Evolutionary conservation across 495 filamentous ascomycete genomes (phyloP).

Genomic region (Podospora pseudopauciseta): DNA sequence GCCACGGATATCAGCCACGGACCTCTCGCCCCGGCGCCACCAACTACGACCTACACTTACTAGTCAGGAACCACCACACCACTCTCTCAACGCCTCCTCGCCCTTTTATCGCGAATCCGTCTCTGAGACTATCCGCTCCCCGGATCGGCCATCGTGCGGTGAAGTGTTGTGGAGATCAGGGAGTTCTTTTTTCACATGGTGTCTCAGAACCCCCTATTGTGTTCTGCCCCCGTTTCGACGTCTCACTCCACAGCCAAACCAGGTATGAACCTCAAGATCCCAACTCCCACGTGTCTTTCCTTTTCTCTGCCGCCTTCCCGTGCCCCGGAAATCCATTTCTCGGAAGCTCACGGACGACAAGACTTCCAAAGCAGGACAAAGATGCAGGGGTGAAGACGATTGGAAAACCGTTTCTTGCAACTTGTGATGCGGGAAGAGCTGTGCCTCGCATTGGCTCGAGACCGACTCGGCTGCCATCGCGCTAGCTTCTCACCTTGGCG

Average conservation of each 20-base stretch:
- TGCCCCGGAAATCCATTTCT: background rate
- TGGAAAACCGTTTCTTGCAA: background rate
- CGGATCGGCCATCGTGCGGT: background rate
- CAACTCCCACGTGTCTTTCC: slow-evolving; percentile 1
- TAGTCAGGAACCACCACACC: background rate
- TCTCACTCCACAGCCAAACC: background rate
- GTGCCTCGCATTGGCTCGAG: background rate
- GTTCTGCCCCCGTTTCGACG: background rate
- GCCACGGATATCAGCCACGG: background rate
- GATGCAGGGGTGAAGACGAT: background rate
- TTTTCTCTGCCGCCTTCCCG: background rate
- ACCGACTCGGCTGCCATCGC: background rate
- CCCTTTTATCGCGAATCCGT: background rate
- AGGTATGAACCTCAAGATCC: background rate
- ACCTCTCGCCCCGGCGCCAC: background rate
- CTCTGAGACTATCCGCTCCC: background rate
- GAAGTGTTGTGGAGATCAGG: background rate
- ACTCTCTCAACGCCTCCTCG: background rate
- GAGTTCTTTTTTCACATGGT: background rate
- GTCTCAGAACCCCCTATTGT: background rate
- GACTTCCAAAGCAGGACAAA: background rate
- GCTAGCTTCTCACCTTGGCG: background rate
- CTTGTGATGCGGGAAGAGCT: background rate
- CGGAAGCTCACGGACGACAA: background rate
- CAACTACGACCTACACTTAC: background rate